phyloP scores from a whole-genome alignment of 2,329 filamentous ascomycete genomes.

The Hypoxylon sp. region DNA sequence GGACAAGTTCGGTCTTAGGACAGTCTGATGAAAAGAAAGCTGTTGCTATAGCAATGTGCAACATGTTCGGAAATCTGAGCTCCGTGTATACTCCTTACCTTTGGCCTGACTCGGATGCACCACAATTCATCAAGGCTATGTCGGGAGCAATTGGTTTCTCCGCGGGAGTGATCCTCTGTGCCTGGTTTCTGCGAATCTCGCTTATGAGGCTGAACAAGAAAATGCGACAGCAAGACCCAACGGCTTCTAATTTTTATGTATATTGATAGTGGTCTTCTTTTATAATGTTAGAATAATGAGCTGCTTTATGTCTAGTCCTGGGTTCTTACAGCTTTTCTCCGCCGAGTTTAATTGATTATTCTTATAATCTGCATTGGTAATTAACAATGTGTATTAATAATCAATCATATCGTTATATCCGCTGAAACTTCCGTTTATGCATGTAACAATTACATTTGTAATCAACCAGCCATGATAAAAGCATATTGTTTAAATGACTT shows the following conservation, averaged over 20 bases:
- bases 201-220: constrained; percentile 40
- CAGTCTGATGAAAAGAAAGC: constrained; percentile 65
- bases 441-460: too few relatives aligned
- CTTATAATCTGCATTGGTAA: background rate
- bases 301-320: background rate
- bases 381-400: background rate
- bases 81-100: constrained; percentile 60
- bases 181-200: constrained; percentile 36
- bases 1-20: constrained; percentile 59
- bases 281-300: background rate
- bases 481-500: too few relatives aligned
- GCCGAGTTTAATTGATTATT: background rate
- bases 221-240: constrained; percentile 30
- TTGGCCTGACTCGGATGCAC: constrained; percentile 51
- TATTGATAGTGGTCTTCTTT: constrained; percentile 26
- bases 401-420: background rate
- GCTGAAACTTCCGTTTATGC: background rate
- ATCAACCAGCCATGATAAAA: too few relatives aligned
- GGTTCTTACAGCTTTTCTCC: background rate
- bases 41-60: constrained; percentile 58
- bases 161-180: constrained; percentile 30
- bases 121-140: constrained; percentile 25
- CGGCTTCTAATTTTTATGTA: constrained; percentile 37
- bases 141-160: constrained; percentile 41
- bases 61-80: constrained; percentile 54